phyloP scores from a whole-genome alignment of 2,329 filamentous ascomycete genomes.

The Fusarium brachygibbosum region DNA sequence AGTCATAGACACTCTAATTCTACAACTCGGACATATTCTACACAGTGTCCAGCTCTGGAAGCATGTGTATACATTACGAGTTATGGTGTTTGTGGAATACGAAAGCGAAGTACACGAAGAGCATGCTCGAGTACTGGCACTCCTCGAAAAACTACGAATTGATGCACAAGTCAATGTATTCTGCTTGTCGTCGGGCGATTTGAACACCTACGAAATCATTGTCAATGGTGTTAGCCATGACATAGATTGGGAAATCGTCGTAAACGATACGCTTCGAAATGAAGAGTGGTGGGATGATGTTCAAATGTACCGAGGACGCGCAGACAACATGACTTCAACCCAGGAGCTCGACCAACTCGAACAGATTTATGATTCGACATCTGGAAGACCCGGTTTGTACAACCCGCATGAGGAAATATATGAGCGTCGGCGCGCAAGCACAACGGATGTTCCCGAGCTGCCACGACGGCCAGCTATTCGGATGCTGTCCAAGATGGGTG shows the following conservation, averaged over 20 bases:
- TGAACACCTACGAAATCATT: conserved; percentile 82
- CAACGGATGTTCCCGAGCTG: conserved; percentile 72
- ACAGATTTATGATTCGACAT: conserved; percentile 60
- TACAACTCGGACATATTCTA: conserved; percentile 87
- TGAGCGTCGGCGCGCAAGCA: conserved; percentile 59
- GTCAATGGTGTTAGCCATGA: conserved; percentile 75
- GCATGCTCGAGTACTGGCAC: conserved; percentile 75
- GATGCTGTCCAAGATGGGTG: conserved; percentile 67
- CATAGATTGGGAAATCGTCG: conserved; percentile 68
- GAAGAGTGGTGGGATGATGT: conserved; percentile 89
- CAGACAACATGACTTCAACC: conserved; percentile 55
- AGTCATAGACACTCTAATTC: conserved; percentile 76
- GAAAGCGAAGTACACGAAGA: conserved; percentile 87
- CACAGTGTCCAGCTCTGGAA: conserved; percentile 87
- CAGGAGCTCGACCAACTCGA: conserved; percentile 61
- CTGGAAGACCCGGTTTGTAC: conserved; percentile 59
- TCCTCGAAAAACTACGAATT: conserved; percentile 85
- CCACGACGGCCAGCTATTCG: conserved; percentile 71
- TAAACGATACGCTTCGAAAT: conserved; percentile 75
- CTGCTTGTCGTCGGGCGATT: conserved; percentile 80
- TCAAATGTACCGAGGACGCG: conserved; percentile 64
- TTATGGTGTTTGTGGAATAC: conserved; percentile 91
- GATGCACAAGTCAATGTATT: conserved; percentile 84
- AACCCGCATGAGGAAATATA: conserved; percentile 57
- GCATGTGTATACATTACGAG: conserved; percentile 77